Evolutionary conservation across 1,284 basidiomycete genomes (phyloP), one percentile per base, ranked within the genome.

Genomic region (Tremellales sp.): DNA sequence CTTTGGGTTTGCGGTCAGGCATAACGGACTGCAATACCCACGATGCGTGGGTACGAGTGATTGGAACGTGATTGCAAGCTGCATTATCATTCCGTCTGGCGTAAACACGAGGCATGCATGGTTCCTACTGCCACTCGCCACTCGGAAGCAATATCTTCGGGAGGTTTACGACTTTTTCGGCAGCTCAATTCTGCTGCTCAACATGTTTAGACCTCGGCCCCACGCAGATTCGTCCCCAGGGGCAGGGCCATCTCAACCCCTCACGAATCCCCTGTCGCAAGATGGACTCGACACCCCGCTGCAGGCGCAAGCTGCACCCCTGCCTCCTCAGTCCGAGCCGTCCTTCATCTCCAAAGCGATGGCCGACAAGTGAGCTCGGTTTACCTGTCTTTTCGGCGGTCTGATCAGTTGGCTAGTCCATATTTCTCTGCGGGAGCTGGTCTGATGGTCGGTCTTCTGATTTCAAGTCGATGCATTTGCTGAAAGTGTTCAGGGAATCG

Each of bases 381-480:
- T 10, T 12, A 0, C 40, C 12, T 22, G 29, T 12, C 14, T 26
- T 22, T 13, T n/a, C 27, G 16, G 41, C 16, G 33, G 16, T 19
- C 34, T 37, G 29, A 45, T 40, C 9, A 12, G 12, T 8, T 18
- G 18, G 32, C 3, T 59, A 97, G 92, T 67, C 92, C 90, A 28
- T 91, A 89, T 74, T 97, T 97, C 61, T 88, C 92, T 63, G 93
- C 93, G 41, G 93, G 92, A 22, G 94, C 94, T 57, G 93, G 92
- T 38, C 79, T 97, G 18, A 93, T 95, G 90, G 92, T 92, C 54
- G 58, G 77, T 61, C 14, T 18, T 13, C 37, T 5, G 31, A 3
- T 22, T 16, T 29, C 35, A 14, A 12, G 19, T 29, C 4, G 2
- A 12, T 35, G 26, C 25, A 9, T n/a, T 14, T 14, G 39, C 54